Conservation (phyloP, 2,329 filamentous ascomycete species). For the Colletotrichum limetticola region DNA sequence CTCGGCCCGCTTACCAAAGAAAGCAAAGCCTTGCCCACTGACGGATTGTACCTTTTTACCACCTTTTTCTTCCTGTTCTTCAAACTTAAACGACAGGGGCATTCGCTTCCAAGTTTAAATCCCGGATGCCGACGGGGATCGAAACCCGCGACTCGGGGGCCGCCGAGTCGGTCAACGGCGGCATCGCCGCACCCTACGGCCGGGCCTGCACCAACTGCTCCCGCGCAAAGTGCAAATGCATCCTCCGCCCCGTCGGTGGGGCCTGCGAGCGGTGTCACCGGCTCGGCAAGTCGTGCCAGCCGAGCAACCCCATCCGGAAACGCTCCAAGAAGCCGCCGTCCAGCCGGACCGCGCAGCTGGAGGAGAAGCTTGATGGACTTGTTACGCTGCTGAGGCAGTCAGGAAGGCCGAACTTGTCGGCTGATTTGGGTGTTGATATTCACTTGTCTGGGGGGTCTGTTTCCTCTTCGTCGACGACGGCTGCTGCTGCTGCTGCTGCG, state of each 20-base stretch:
- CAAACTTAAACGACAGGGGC: background rate
- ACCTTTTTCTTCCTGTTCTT: too few relatives aligned
- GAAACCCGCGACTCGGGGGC: conserved; percentile 18
- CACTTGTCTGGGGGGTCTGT: background rate
- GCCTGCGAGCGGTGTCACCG: conserved; percentile 54
- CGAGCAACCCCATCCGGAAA: conserved; percentile 48
- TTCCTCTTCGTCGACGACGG: background rate
- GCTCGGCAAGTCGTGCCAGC: conserved; percentile 51
- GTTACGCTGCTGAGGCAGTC: conserved; percentile 40
- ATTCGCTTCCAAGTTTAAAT: background rate
- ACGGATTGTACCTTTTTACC: background rate
- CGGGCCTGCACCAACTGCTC: conserved; percentile 54
- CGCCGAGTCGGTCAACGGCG: conserved; percentile 9
- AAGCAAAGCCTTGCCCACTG: background rate
- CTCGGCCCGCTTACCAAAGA: conserved; percentile 2
- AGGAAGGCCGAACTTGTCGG: conserved; percentile 5
- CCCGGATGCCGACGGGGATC: conserved; percentile 28
- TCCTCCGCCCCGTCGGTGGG: conserved; percentile 43
- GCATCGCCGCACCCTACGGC: conserved; percentile 49
- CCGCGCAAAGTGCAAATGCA: conserved; percentile 57
- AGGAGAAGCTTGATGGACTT: conserved; percentile 43
- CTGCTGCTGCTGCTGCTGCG: background rate
- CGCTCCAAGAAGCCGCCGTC: conserved; percentile 37
- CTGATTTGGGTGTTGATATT: conserved; percentile 1
- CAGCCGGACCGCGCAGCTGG: conserved; percentile 37